phyloP scores from a whole-genome alignment of 1,139 yeast genomes.

The Yamadazyma oceani region DNA sequence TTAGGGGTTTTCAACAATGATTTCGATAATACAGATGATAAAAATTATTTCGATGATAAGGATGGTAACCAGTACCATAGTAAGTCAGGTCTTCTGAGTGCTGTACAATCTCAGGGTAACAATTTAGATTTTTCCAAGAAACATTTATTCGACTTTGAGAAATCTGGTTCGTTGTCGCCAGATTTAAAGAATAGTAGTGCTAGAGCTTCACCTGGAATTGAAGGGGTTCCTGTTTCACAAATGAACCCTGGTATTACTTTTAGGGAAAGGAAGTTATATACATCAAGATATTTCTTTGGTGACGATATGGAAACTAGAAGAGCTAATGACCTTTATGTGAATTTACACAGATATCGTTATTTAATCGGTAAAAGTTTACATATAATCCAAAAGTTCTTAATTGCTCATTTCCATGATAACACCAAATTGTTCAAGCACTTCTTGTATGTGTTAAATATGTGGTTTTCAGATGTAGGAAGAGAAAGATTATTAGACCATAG shows the following conservation, averaged over 20 bases:
- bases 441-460: conserved; percentile 67
- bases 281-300: conserved; percentile 58
- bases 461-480: conserved; percentile 83
- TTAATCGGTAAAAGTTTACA: conserved; percentile 71
- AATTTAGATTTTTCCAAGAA: conserved; percentile 11
- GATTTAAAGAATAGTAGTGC: conserved; percentile 24
- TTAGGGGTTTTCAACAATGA: conserved; percentile 20
- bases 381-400: conserved; percentile 51
- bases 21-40: conserved; percentile 23
- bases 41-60: conserved; percentile 3
- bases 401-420: conserved; percentile 58
- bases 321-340: conserved; percentile 52
- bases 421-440: conserved; percentile 67
- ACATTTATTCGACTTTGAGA: conserved; percentile 14
- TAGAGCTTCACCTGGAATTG: conserved; percentile 43
- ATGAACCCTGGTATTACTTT: conserved; percentile 53
- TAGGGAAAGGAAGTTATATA: conserved; percentile 60
- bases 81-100: background rate
- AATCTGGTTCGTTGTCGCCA: conserved; percentile 15
- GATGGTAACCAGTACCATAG: conserved; percentile 4
- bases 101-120: conserved; percentile 5
- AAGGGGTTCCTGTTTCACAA: conserved; percentile 43
- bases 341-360: conserved; percentile 62
- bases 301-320: conserved; percentile 49
- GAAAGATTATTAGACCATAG: conserved; percentile 66